Evolutionary conservation across 2,329 filamentous ascomycete species (phyloP), one percentile per base, ranked within the genome.

Genomic region (Botrytis deweyae): DNA sequence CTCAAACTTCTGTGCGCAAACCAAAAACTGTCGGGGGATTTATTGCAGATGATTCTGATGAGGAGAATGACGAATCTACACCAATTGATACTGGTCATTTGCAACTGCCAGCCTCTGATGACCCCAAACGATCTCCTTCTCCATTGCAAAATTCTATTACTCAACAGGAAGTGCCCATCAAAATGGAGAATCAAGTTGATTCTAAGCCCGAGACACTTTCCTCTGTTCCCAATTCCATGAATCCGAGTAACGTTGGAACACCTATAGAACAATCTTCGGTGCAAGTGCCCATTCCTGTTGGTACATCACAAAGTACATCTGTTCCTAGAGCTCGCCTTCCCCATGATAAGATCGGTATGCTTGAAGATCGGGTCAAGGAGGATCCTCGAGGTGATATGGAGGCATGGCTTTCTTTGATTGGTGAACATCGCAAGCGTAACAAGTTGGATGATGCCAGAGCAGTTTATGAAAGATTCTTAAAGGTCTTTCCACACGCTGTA

Each of bases 371-470:
- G 80, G 92, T 98, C 82, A 91, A 92, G 81, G 93, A 98, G 80
- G 96, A 99, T 81, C 93, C 95, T 25, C 92, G 94, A 79, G 96
- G 95, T 80, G 95, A 98, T 79, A 89, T 96, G 83, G 93, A 96
- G 81, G 94, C 95, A 46, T 99, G 96, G 96, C 85, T 97, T 79
- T 88, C 89, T 77, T 87, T 99, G 81, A 95, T 99, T 81, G 88
- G 89, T 77, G 94, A 98, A 81, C 90, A 97, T 82, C 92, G 92
- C 78, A 91, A 89, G 80, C 93, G 92, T 79, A 92, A 92, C 83
- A 93, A 94, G 82, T 84, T 95, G 76, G 93, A 97, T 75, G 92
- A 95, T 79, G 89, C 93, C 42, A 90, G 95, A 76, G 89, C 87
- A 74, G 89, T 91, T 25, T 99, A 96, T 81, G 92, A 96, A 77